Conservation (phyloP, 805 yeast species). For the Kodamaea hsintzibuensis region DNA sequence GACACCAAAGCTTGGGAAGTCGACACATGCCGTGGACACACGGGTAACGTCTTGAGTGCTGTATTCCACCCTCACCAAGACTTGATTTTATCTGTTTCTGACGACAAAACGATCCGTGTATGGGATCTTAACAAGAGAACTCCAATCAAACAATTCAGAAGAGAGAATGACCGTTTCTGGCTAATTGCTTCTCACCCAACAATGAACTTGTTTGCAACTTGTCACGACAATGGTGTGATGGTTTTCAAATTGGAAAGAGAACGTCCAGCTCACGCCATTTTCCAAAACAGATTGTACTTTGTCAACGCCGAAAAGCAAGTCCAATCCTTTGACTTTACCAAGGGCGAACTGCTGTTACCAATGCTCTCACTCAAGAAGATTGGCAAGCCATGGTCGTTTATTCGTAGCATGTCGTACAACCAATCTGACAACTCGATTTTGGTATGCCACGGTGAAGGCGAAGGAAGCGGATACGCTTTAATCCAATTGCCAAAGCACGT, state of each 20-base stretch:
- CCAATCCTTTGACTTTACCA: slow-evolving; percentile 71
- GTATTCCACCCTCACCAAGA: slow-evolving; percentile 94
- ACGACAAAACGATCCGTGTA: slow-evolving; percentile 92
- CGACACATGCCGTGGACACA: slow-evolving; percentile 97
- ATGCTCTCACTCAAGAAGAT: slow-evolving; percentile 80
- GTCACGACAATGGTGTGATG: slow-evolving; percentile 97
- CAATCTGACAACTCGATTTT: slow-evolving; percentile 88
- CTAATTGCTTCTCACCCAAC: slow-evolving; percentile 83
- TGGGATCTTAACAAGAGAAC: slow-evolving; percentile 96
- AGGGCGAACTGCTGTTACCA: slow-evolving; percentile 68
- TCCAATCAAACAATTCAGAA: slow-evolving; percentile 89
- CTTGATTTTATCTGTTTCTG: slow-evolving; percentile 87
- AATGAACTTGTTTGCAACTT: slow-evolving; percentile 91
- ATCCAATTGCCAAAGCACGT: slow-evolving; percentile 80
- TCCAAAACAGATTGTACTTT: slow-evolving; percentile 72
- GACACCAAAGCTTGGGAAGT: slow-evolving; percentile 99
- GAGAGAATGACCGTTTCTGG: slow-evolving; percentile 96
- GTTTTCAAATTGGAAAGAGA: slow-evolving; percentile 97
- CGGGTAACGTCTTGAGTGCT: slow-evolving; percentile 86
- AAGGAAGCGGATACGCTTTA: slow-evolving; percentile 67
- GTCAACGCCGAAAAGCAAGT: slow-evolving; percentile 85
- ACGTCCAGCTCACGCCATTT: slow-evolving; percentile 83
- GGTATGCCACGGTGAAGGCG: slow-evolving; percentile 76
- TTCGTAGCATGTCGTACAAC: slow-evolving; percentile 83
- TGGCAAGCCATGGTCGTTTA: slow-evolving; percentile 83